These are phyloP conservation scores for Lactuca saligna DNA, from an alignment of 129 eudicot species.

Conservation along the genomic window DNA sequence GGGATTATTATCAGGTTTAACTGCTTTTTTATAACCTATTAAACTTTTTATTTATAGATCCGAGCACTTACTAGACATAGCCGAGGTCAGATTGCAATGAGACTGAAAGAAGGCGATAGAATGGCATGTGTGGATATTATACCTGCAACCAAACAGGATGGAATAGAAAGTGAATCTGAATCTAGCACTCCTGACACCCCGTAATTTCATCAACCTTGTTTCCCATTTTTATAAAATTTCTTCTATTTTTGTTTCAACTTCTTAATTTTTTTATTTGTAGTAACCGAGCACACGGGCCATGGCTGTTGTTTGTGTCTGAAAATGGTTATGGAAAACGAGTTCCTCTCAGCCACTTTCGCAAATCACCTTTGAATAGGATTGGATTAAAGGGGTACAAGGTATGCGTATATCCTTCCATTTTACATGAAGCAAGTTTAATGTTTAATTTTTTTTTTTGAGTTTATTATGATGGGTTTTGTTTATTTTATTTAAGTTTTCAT, in stretches of 20 bases:
- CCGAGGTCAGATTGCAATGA: slow-evolving; percentile 87
- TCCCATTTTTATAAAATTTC: background rate
- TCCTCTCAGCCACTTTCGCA: slow-evolving; percentile 76
- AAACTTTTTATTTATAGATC: slow-evolving; percentile 44
- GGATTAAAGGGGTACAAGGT: slow-evolving; percentile 95
- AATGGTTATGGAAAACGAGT: slow-evolving; percentile 93
- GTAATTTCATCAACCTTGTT: slow-evolving; percentile 36
- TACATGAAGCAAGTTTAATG: slow-evolving; percentile 3
- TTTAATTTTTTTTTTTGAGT: background rate
- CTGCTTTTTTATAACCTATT: background rate
- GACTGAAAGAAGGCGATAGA: slow-evolving; percentile 70
- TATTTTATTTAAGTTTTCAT: slow-evolving; percentile 49
- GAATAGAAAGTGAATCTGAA: slow-evolving; percentile 39
- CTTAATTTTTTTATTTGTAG: slow-evolving; percentile 31
- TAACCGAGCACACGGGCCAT: slow-evolving; percentile 61
- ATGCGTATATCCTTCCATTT: background rate
- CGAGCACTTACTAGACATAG: slow-evolving; percentile 91
- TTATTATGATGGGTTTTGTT: slow-evolving; percentile 4
- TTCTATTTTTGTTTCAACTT: background rate
- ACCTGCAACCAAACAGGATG: slow-evolving; percentile 56
- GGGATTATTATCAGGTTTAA: background rate
- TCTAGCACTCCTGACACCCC: slow-evolving; percentile 21
- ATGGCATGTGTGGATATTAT: slow-evolving; percentile 92
- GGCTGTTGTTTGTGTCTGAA: slow-evolving; percentile 91
- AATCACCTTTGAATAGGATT: slow-evolving; percentile 66